Evolutionary conservation across 2,329 filamentous ascomycete genomes (phyloP), one percentile per base, ranked within the genome.

Genomic region (Phialophora macrospora): DNA sequence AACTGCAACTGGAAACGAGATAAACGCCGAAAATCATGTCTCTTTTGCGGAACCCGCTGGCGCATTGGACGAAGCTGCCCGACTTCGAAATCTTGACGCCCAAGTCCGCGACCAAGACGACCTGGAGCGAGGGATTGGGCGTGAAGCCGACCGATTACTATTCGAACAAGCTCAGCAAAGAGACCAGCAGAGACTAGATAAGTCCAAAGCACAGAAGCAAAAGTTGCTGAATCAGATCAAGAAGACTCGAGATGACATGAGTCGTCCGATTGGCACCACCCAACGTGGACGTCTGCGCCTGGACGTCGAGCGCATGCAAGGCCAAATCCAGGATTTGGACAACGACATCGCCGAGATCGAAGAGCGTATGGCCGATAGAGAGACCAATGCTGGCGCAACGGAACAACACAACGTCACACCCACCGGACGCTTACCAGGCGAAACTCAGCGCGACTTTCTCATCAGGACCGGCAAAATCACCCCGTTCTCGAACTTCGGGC

Each of bases 401-500:
- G 72, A 78, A 0, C 78, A 77, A 32, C 75, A 78, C 22, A 77
- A 80, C 34, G 74, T 75, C 14, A 78, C 80, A 60, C 79, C 81
- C 28, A 73, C 78, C 4, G 80, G 79, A 65, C 87, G 86, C 61
- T 79, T 94, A 63, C 88, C 91, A 1, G 91, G 91, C 66, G 95
- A 98, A 80, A 92, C 86, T 26, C 88, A 92, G 67, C 87, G 93
- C 58, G 93, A 97, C 55, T 99, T 91, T 75, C 85, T 99, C 55
- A 95, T 99, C 56, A 88, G 95, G 30, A 99, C 94, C 0, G 95
- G 95, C 67, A 98, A 98, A 79, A 98, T 99, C 71, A 99, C 95
- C 0, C 95, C 95, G 0, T 99, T 99, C 74, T 91, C 93, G 7
- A 91, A 89, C 69, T 85, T 96, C 72, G 87, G 87, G 28, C 84